These are phyloP conservation scores for Phoma herbarum DNA, from an alignment of 2,329 filamentous ascomycete genomes.

Conservation along the genomic window DNA sequence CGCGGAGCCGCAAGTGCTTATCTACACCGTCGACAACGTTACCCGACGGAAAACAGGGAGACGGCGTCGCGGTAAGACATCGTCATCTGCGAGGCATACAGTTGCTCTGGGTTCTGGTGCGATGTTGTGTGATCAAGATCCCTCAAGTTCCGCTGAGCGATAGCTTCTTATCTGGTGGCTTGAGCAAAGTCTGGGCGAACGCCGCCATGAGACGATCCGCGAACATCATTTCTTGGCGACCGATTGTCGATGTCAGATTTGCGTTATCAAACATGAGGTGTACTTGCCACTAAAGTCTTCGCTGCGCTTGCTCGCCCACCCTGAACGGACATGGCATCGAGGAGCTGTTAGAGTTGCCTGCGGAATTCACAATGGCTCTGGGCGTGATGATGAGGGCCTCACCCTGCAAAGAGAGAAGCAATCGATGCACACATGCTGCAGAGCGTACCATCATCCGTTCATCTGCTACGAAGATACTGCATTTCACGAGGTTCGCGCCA, in stretches of 20 bases:
- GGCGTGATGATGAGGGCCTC: too few relatives aligned
- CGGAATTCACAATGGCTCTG: too few relatives aligned
- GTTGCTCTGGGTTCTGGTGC: not conserved
- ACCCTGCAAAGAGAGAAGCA: too few relatives aligned
- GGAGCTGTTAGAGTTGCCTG: too few relatives aligned
- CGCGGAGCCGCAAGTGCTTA: conserved; percentile 9
- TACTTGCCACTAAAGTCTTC: not conserved
- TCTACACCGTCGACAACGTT: not conserved
- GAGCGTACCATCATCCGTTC: too few relatives aligned
- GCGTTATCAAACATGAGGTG: not conserved
- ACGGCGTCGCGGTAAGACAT: not conserved
- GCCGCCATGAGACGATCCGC: not conserved
- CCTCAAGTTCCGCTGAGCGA: not conserved
- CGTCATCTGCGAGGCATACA: not conserved
- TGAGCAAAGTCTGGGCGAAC: conserved; percentile 5
- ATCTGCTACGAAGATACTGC: too few relatives aligned
- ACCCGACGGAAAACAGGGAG: not conserved
- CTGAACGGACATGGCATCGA: too few relatives aligned
- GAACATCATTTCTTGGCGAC: conserved; percentile 1
- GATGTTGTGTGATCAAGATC: not conserved
- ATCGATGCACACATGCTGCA: too few relatives aligned
- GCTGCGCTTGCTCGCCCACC: not conserved
- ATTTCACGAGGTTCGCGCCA: too few relatives aligned
- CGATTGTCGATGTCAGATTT: not conserved
- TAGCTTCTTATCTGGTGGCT: conserved; percentile 13